Evolutionary conservation across 202 grass and related monocot genomes (phyloP).

Genomic region (Dendrocalamus latiflorus): DNA sequence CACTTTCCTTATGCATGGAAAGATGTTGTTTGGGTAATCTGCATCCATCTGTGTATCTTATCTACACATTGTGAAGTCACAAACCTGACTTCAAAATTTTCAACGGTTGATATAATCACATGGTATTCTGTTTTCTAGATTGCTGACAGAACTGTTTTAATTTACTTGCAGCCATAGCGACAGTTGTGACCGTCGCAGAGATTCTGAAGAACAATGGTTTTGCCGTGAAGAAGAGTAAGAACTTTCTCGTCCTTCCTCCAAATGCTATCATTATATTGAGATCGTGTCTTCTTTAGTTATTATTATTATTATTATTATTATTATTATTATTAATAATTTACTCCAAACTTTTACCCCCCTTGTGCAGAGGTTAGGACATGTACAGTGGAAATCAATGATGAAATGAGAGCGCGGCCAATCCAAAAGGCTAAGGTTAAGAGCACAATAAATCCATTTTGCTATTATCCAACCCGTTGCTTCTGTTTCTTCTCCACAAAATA

Average conservation of each 20-base stretch:
- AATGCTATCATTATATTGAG: not conserved
- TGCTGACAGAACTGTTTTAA: not conserved
- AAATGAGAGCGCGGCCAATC: constrained; percentile 38
- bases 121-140: not conserved
- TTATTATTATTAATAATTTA: not conserved
- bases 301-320: no score
- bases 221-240: constrained; percentile 48
- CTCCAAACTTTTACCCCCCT: not conserved
- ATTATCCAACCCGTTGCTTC: not conserved
- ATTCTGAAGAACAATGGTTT: constrained; percentile 67
- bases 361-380: constrained; percentile 58
- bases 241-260: no score
- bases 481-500: not conserved
- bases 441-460: not conserved
- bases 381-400: constrained; percentile 62
- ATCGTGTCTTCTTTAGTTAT: not conserved
- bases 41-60: not conserved
- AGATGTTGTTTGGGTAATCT: not conserved
- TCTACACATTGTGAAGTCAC: not conserved
- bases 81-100: not conserved
- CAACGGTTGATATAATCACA: not conserved
- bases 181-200: constrained; percentile 47
- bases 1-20: not conserved
- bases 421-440: constrained; percentile 76
- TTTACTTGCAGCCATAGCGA: constrained; percentile 44